Evolutionary conservation across 2,329 filamentous ascomycete species (phyloP), one percentile per base, ranked within the genome.

Genomic region (Raffaelea arxii): DNA sequence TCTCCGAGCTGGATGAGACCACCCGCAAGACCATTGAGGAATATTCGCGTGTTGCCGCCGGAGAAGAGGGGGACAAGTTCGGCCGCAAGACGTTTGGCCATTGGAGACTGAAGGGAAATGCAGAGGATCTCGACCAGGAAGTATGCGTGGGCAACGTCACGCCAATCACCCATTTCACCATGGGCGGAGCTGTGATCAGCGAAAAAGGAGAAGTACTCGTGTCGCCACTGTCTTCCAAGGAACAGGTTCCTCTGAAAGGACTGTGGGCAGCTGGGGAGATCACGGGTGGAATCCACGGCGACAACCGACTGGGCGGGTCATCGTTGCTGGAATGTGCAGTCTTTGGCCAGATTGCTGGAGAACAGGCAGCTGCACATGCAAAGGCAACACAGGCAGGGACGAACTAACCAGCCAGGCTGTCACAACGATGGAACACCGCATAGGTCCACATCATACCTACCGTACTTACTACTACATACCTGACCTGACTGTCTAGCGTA

Each of bases 71-170:
- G 80, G 92, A 97, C 61, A 84, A 86, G 6, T 95, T 86, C 78
- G 83, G 83, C 74, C 97, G 97, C 84, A 89, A 88, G 66, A 96
- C 90, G 78, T 96, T 95, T 84, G 90, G 95, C 78, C 97, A 96
- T 74, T 62, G 83, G 65, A 90, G 90, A 50, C 74, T 98, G 56
- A 30, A 23, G 11, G 48, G 36, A 12, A 81, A 88, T 63, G 21
- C 22, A 1, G 43, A 40, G 1, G 47, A 48, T 22, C 91, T 97
- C 64, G 82, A 83, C 62, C 96, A 95, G 82, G 86, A 97, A 71
- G 91, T 98, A 55, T 78, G 92, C 25, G 59, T 94, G 53, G 50
- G 52, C 1, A 36, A 36, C 18, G 97, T 98, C 89, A 91, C 97
- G 76, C 92, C 92, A 39, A 91, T 98, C 32, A 84, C 97, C 44